These are phyloP conservation scores for Blumeriella jaapii DNA, from an alignment of 2,329 filamentous ascomycete species.

Conservation along the genomic window DNA sequence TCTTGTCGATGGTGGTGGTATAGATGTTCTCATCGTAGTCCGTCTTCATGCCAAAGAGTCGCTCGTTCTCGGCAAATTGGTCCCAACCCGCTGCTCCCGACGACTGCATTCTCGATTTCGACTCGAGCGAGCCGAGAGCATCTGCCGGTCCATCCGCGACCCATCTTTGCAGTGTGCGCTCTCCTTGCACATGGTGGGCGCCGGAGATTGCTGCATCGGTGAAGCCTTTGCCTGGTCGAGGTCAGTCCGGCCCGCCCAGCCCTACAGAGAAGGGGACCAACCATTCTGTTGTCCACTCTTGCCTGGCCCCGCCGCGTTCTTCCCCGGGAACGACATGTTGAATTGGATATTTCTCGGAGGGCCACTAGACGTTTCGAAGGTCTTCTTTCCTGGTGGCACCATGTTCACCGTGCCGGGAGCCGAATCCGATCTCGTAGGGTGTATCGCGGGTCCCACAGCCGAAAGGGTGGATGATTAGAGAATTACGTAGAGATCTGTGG, in stretches of 20 bases:
- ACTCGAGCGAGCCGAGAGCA: conserved; percentile 60
- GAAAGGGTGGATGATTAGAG: conserved; percentile 4
- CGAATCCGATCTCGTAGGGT: conserved; percentile 2
- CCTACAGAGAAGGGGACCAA: conserved; percentile 26
- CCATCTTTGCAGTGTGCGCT: conserved; percentile 75
- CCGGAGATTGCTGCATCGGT: conserved; percentile 86
- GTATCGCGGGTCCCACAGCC: conserved; percentile 1
- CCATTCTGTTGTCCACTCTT: conserved; percentile 43
- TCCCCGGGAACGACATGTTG: conserved; percentile 48
- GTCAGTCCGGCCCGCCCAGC: conserved; percentile 13
- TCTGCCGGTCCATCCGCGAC: conserved; percentile 54
- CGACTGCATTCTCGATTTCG: conserved; percentile 15
- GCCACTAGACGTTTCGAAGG: conserved; percentile 33
- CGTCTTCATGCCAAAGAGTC: conserved; percentile 74
- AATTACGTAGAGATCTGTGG: conserved; percentile 10
- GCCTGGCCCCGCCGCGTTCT: conserved; percentile 46
- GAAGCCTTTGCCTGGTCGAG: conserved; percentile 53
- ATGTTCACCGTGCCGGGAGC: conserved; percentile 37
- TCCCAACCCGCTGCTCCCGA: conserved; percentile 52
- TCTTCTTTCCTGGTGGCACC: conserved; percentile 42
- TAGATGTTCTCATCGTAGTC: conserved; percentile 94
- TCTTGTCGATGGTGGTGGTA: conserved; percentile 81
- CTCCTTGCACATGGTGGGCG: conserved; percentile 52
- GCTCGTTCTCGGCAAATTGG: conserved; percentile 85
- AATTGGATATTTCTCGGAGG: conserved; percentile 34